These are phyloP conservation scores for Garcia nutans DNA, from an alignment of 345 rosid genomes.

Conservation along the genomic window DNA sequence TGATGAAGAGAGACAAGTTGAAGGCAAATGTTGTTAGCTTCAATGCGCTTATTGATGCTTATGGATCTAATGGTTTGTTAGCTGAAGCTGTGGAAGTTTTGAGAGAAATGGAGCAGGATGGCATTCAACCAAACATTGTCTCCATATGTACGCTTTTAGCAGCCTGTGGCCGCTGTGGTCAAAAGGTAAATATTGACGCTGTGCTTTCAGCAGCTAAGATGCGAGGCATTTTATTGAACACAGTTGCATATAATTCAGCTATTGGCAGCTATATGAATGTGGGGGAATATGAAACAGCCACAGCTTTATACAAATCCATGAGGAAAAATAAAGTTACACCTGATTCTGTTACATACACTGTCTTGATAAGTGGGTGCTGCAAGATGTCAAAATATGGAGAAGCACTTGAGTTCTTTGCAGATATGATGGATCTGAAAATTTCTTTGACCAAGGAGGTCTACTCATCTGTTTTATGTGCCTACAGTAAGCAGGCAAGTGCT, in stretches of 20 bases:
- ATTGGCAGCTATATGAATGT: conserved; percentile 79
- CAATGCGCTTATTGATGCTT: conserved; percentile 89
- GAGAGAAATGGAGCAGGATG: conserved; percentile 80
- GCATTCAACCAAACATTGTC: conserved; percentile 65
- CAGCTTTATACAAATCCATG: conserved; percentile 66
- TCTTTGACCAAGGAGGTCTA: conserved; percentile 76
- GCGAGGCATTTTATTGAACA: conserved; percentile 73
- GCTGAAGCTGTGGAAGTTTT: conserved; percentile 73
- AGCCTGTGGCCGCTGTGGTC: conserved; percentile 73
- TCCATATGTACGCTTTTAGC: conserved; percentile 83
- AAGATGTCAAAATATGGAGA: conserved; percentile 68
- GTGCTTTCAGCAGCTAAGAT: conserved; percentile 76
- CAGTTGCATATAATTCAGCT: conserved; percentile 82
- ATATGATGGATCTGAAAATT: conserved; percentile 58
- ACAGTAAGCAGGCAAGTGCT: conserved; percentile 73
- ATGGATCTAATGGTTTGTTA: conserved; percentile 78
- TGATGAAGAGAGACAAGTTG: conserved; percentile 64
- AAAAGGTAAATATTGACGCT: conserved; percentile 69
- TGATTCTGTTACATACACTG: conserved; percentile 77
- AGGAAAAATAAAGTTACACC: conserved; percentile 57
- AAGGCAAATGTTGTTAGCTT: conserved; percentile 76
- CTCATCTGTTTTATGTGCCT: conserved; percentile 66
- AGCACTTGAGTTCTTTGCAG: conserved; percentile 66
- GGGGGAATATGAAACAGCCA: conserved; percentile 77
- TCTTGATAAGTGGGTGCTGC: conserved; percentile 72